Base-by-base conservation (phyloP, 2,329 filamentous ascomycete genomes). In the Aspergillus brunneoviolaceus region DNA sequence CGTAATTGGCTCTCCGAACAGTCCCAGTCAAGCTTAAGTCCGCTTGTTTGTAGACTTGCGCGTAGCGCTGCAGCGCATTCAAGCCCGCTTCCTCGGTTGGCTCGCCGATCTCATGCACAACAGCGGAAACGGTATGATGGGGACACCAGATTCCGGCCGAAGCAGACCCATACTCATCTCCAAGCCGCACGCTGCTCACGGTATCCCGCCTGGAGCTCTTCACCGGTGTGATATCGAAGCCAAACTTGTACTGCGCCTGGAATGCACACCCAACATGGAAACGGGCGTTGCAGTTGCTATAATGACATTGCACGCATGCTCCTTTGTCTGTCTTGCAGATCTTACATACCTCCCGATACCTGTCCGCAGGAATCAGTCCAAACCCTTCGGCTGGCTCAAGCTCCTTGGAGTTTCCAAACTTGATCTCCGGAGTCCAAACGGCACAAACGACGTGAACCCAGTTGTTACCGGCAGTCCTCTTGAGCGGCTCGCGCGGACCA, bases 391-490 rank as follows among this genome's bases (percentile, higher is more conserved):
- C 92, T 33, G 92, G 89, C 67, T 92, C 90, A 35, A 99, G 80
- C 19, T 89, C 87, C 69, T 88, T 87, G 19, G 92, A 89, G 68
- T 91, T 91, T 63, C 90, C 93, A 75, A 97, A 99, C 71, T 93
- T 95, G 69, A 96, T 89, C 76, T 99, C 95, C 0, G 92, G 88
- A 11, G 90, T 93, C 87, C 91, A 98, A 19, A 96, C 82, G 1
- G 95, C 93, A 72, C 95, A 99, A 42, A 89, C 89, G 29, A 98
- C 92, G 73, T 99, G 95, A 16, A 97, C 91, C 95, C 95, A 99
- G 71, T 98, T 98, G 78, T 98, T 98, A 73, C 96, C 92, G 4
- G 90, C 91, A 0, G 95, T 99, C 52, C 91, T 87, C 78, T 99
- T 99, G 63, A 99, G 81, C 3, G 95, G 89, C 73, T 98, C 95